Percentiles rank a stretch among this genome's conserved stretches.
Conservation (phyloP, 106 monocot species). For the Chionographis japonica region DNA sequence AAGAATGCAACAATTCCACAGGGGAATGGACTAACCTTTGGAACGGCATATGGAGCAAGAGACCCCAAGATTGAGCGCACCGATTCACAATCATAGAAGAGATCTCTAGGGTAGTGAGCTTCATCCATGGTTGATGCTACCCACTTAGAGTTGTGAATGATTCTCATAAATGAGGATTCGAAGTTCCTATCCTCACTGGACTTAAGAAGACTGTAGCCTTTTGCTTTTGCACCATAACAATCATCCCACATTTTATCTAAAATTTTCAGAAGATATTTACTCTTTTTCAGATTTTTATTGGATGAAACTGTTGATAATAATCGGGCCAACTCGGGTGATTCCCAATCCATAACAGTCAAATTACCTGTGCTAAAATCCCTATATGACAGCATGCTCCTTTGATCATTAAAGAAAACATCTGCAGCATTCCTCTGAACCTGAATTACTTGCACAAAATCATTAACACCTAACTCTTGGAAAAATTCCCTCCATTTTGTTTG, state of each 20-base stretch:
- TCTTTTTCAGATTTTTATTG: constrained; percentile 25
- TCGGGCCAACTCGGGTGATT: constrained; percentile 45
- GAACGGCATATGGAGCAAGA: constrained; percentile 49
- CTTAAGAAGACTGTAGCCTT: background rate
- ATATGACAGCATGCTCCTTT: background rate
- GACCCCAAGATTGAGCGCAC: constrained; percentile 40
- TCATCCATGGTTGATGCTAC: constrained; percentile 35
- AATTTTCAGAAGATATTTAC: constrained; percentile 50
- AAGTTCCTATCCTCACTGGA: background rate
- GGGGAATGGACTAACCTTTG: constrained; percentile 29
- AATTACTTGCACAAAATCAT: constrained; percentile 58
- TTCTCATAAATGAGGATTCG: constrained; percentile 50
- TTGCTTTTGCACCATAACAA: constrained; percentile 23
- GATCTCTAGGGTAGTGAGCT: constrained; percentile 37
- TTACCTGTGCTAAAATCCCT: constrained; percentile 1
- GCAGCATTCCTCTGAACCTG: constrained; percentile 28
- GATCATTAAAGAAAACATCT: constrained; percentile 16
- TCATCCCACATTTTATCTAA: constrained; percentile 69
- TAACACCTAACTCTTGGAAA: constrained; percentile 42
- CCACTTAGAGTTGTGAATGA: constrained; percentile 38
- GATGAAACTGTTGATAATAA: constrained; percentile 36
- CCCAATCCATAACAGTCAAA: constrained; percentile 37
- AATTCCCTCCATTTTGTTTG: constrained; percentile 50
- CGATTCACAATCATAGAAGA: constrained; percentile 47
- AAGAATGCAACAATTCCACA: background rate